phyloP scores from a whole-genome alignment of 148 eudicot genomes.

The Nyssa sinensis region DNA sequence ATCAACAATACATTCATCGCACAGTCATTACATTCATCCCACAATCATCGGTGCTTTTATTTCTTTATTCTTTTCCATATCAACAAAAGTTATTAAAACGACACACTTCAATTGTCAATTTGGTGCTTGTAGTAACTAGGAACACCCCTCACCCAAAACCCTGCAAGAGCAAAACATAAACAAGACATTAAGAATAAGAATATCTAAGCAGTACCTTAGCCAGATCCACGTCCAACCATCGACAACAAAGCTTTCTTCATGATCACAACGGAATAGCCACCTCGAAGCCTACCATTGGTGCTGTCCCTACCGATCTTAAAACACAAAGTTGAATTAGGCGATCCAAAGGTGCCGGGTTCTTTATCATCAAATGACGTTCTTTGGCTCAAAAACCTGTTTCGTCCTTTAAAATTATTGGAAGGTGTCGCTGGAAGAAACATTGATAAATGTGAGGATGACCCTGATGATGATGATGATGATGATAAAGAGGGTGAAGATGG shows the following conservation, averaged over 20 bases:
- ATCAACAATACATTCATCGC: too few species aligned
- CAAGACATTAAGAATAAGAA: background rate
- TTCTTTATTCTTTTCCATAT: background rate
- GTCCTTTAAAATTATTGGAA: background rate
- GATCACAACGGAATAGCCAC: background rate
- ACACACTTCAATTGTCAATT: slow-evolving; percentile 5
- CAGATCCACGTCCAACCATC: background rate
- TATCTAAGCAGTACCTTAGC: background rate
- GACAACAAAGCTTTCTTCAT: background rate
- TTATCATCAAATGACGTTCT: background rate
- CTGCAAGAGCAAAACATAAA: background rate
- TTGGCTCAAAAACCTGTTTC: background rate
- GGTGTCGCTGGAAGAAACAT: background rate
- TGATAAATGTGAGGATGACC: background rate
- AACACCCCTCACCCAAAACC: background rate
- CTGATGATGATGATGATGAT: slow-evolving; percentile 17
- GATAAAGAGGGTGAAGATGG: slow-evolving; percentile 17
- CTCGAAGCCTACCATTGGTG: background rate
- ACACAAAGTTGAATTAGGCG: background rate
- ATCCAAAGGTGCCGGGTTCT: background rate
- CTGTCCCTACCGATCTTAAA: background rate
- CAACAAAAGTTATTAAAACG: background rate
- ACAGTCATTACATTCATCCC: too few species aligned
- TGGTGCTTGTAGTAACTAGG: slow-evolving; percentile 15
- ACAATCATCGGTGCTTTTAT: too few species aligned